phyloP scores from a whole-genome alignment of 306 rosid species.

The Vachellia collinsii region DNA sequence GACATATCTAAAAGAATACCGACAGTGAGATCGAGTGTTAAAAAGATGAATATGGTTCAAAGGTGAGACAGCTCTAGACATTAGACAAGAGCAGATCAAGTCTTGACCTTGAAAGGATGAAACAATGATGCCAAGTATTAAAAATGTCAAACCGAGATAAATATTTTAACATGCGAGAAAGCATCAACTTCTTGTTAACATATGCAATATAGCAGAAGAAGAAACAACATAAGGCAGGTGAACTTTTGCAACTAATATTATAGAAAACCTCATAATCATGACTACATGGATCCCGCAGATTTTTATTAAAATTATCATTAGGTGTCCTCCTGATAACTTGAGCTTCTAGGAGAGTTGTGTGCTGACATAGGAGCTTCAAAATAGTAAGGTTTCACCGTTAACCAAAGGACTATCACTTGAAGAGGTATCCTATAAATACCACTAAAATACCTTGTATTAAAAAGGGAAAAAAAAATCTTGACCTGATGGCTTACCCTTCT shows the following conservation, averaged over 20 bases:
- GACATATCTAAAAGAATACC: slow-evolving; percentile 24
- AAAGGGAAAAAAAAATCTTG: background rate
- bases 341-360: slow-evolving; percentile 19
- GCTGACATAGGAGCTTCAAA: slow-evolving; percentile 1
- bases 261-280: slow-evolving; percentile 15
- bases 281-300: slow-evolving; percentile 15
- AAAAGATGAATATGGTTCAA: slow-evolving; percentile 25
- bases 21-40: slow-evolving; percentile 27
- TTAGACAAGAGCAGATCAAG: slow-evolving; percentile 17
- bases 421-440: background rate
- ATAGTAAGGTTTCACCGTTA: background rate
- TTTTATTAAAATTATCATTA: background rate
- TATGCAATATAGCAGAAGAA: slow-evolving; percentile 15
- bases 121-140: slow-evolving; percentile 30
- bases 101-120: slow-evolving; percentile 17
- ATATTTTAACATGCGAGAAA: slow-evolving; percentile 1
- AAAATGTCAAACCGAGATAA: slow-evolving; percentile 20
- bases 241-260: background rate
- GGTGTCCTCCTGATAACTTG: slow-evolving; percentile 19
- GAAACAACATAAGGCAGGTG: background rate
- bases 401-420: background rate
- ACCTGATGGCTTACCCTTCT: background rate
- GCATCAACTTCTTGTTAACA: background rate
- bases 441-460: background rate
- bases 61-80: slow-evolving; percentile 11